These are phyloP conservation scores for Penicillium psychrofluorescens DNA, from an alignment of 495 filamentous ascomycete genomes.

Conservation along the genomic window DNA sequence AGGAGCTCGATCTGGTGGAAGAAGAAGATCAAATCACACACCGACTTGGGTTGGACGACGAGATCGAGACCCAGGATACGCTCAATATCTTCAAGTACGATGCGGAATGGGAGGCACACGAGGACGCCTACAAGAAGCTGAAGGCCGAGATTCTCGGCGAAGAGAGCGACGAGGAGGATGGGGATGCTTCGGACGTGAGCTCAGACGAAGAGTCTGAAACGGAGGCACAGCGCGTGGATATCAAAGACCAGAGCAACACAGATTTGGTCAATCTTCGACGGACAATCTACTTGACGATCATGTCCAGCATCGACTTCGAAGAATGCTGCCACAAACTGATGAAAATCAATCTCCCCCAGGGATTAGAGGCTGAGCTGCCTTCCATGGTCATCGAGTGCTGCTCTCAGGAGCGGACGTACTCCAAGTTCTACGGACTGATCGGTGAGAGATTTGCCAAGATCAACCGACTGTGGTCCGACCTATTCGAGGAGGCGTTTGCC, in stretches of 20 bases:
- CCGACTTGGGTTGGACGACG: slow-evolving; percentile 66
- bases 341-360: slow-evolving; percentile 83
- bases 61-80: slow-evolving; percentile 73
- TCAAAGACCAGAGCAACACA: slow-evolving; percentile 95
- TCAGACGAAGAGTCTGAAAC: slow-evolving; percentile 75
- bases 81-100: slow-evolving; percentile 96
- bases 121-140: slow-evolving; percentile 79
- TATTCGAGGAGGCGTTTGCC: slow-evolving; percentile 81
- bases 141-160: slow-evolving; percentile 94
- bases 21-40: slow-evolving; percentile 98
- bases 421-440: slow-evolving; percentile 92
- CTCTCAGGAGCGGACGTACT: slow-evolving; percentile 89
- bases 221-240: slow-evolving; percentile 71
- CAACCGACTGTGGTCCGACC: slow-evolving; percentile 86
- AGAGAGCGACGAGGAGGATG: slow-evolving; percentile 69
- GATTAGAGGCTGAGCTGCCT: slow-evolving; percentile 81
- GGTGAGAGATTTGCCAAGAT: slow-evolving; percentile 93
- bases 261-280: slow-evolving; percentile 88
- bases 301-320: slow-evolving; percentile 89
- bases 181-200: slow-evolving; percentile 65
- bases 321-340: slow-evolving; percentile 93
- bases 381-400: slow-evolving; percentile 97
- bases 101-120: slow-evolving; percentile 79
- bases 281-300: slow-evolving; percentile 95
- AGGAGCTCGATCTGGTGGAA: slow-evolving; percentile 91